Evolutionary conservation across 2,329 filamentous ascomycete genomes (phyloP).

Genomic region (Phyllosticta capitalensis): DNA sequence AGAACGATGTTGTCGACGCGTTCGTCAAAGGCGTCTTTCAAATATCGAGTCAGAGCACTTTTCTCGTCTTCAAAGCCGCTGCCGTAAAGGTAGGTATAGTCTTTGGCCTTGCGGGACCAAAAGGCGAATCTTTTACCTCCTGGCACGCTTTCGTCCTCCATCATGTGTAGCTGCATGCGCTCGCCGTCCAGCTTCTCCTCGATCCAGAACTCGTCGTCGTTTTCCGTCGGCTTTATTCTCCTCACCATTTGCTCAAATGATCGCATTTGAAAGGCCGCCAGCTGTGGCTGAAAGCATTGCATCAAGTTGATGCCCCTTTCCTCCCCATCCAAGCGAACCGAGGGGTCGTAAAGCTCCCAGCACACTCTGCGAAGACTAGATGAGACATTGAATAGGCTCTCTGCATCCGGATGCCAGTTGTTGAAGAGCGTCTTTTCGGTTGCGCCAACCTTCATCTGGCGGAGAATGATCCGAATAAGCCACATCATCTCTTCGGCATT

Average conservation of each 20-base stretch:
- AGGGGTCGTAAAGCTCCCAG: conserved; percentile 78
- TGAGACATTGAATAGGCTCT: conserved; percentile 68
- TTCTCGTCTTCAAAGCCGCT: conserved; percentile 62
- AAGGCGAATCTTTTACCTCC: conserved; percentile 72
- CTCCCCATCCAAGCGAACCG: conserved; percentile 62
- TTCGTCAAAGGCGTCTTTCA: conserved; percentile 65
- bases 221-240: conserved; percentile 54
- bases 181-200: conserved; percentile 97
- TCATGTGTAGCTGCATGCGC: conserved; percentile 93
- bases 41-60: conserved; percentile 68
- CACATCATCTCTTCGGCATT: conserved; percentile 88
- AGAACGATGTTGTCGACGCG: conserved; percentile 80
- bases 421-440: conserved; percentile 79
- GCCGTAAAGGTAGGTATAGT: conserved; percentile 93
- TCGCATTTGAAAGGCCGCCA: conserved; percentile 84
- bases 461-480: conserved; percentile 87
- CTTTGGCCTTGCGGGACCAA: conserved; percentile 93
- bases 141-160: conserved; percentile 54
- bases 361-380: conserved; percentile 85
- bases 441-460: conserved; percentile 44
- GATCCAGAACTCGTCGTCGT: conserved; percentile 81
- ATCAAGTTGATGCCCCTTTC: conserved; percentile 70
- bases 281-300: conserved; percentile 93
- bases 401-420: conserved; percentile 45
- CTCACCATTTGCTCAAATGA: conserved; percentile 72